A percentile compares a stretch with the other conserved stretches of the same genome.
phyloP scores from a whole-genome alignment of 805 yeast species.

The Nakazawaea wickerhamii region DNA sequence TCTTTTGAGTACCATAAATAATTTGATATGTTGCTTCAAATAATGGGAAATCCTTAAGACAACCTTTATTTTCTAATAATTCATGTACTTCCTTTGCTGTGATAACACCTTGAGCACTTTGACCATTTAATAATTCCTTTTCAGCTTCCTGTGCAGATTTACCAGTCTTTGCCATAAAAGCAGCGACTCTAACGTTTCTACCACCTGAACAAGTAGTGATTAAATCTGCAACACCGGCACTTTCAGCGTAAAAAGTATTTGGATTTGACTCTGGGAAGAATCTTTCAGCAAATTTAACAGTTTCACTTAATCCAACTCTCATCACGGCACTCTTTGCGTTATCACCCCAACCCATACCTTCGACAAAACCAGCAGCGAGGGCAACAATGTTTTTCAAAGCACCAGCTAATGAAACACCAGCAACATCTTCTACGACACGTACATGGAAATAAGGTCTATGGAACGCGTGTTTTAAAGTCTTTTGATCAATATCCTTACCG shows the following conservation, averaged over 20 bases:
- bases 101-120: constrained; percentile 92
- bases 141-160: constrained; percentile 79
- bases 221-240: constrained; percentile 97
- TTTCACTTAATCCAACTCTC: constrained; percentile 92
- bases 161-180: constrained; percentile 74
- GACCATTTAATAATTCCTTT: constrained; percentile 84
- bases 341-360: constrained; percentile 98
- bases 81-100: constrained; percentile 91
- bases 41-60: constrained; percentile 72
- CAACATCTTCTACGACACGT: constrained; percentile 84
- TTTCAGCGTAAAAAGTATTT: constrained; percentile 84
- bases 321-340: constrained; percentile 97
- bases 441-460: constrained; percentile 99
- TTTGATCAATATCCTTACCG: constrained; percentile 69
- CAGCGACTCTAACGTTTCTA: constrained; percentile 89
- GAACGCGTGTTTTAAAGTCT: constrained; percentile 73
- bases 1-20: constrained; percentile 66
- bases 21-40: constrained; percentile 78
- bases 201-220: constrained; percentile 98
- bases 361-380: constrained; percentile 93
- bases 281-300: constrained; percentile 74
- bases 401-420: constrained; percentile 95
- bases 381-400: constrained; percentile 97
- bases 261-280: constrained; percentile 74
- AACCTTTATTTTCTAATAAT: constrained; percentile 50